These are phyloP conservation scores for Solanum lignicaule DNA, from an alignment of 257 asterid genomes.

Conservation along the genomic window DNA sequence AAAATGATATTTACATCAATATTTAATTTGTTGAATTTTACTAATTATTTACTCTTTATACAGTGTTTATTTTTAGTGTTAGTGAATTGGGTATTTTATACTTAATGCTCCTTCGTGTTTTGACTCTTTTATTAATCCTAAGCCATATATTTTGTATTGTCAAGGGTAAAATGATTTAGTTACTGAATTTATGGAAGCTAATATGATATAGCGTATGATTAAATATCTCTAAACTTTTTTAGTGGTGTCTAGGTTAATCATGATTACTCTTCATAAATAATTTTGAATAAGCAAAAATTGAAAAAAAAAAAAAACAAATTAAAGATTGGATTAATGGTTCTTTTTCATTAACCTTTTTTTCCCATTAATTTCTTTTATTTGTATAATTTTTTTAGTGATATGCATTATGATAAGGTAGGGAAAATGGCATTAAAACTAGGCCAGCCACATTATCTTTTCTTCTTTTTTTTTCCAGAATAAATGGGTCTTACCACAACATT, in stretches of 20 bases:
- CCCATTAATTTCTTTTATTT: not conserved
- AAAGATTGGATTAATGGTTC: not conserved
- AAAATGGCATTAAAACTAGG: conserved; percentile 29
- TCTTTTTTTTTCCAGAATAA: not conserved
- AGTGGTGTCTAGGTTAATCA: not conserved
- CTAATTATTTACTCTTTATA: not conserved
- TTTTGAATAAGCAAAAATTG: not conserved
- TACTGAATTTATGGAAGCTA: not conserved
- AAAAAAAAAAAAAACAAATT: not conserved
- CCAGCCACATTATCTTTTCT: conserved; percentile 18
- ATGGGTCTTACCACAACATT: conserved; percentile 19
- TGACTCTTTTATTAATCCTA: not conserved
- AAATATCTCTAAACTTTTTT: not conserved
- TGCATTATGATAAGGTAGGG: conserved; percentile 23
- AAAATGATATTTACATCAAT: not conserved
- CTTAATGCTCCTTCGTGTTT: not conserved
- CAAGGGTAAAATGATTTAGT: not conserved
- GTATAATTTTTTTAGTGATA: not conserved
- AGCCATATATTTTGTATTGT: not conserved
- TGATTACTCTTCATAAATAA: not conserved
- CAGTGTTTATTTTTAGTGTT: not conserved
- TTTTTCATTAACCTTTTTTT: not conserved
- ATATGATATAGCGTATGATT: not conserved
- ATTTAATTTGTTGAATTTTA: not conserved
- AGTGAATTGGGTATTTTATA: not conserved